These are phyloP conservation scores for Mycena crocata DNA, from an alignment of 768 basidiomycete species.

Conservation along the genomic window DNA sequence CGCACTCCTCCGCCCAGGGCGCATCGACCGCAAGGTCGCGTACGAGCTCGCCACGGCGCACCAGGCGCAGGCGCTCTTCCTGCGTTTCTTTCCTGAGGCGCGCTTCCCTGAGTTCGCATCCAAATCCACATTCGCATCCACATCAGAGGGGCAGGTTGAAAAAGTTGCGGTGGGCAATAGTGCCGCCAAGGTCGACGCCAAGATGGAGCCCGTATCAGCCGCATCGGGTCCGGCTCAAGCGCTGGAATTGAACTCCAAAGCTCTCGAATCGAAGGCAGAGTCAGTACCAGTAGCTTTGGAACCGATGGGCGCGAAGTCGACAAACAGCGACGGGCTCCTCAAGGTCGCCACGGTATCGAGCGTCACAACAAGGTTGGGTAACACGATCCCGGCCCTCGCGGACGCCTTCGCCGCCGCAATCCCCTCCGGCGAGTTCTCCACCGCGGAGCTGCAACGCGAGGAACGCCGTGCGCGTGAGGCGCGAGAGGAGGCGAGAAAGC, in stretches of 20 bases:
- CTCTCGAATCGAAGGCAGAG: too few relatives aligned
- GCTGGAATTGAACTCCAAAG: too few relatives aligned
- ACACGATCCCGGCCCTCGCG: slow-evolving; percentile 46
- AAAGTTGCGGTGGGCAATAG: too few relatives aligned
- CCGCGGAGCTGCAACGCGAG: slow-evolving; percentile 64
- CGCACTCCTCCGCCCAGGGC: slow-evolving; percentile 66
- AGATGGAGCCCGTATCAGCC: too few relatives aligned
- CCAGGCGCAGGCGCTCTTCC: slow-evolving; percentile 62
- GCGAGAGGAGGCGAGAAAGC: slow-evolving; percentile 44
- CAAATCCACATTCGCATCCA: background rate
- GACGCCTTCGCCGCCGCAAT: slow-evolving; percentile 53
- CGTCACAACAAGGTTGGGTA: too few relatives aligned
- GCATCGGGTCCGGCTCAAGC: too few relatives aligned
- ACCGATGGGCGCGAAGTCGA: too few relatives aligned
- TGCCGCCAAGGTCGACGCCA: too few relatives aligned
- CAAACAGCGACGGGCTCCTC: too few relatives aligned
- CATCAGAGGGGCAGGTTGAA: too few relatives aligned
- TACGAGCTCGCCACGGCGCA: slow-evolving; percentile 60
- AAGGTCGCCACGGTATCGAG: too few relatives aligned
- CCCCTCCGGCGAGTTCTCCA: slow-evolving; percentile 63
- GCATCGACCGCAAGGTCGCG: slow-evolving; percentile 65
- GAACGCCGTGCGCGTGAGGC: slow-evolving; percentile 47
- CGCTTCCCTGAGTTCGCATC: slow-evolving; percentile 26
- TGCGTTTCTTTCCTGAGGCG: slow-evolving; percentile 58
- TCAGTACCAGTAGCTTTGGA: too few relatives aligned